phyloP scores from a whole-genome alignment of 1,139 yeast genomes.

The Maudiozyma humilis region DNA sequence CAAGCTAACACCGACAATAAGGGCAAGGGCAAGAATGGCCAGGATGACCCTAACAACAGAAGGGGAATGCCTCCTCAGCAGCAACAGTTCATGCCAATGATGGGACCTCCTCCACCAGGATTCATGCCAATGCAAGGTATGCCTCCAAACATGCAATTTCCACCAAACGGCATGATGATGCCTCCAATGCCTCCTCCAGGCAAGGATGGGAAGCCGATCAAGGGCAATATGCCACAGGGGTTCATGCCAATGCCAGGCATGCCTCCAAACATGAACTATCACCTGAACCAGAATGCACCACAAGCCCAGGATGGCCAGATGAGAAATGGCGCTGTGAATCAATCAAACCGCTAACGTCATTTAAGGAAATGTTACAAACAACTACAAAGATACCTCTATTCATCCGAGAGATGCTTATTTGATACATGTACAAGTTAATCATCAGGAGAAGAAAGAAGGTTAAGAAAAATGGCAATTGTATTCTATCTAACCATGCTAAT shows the following conservation, averaged over 20 bases:
- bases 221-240: neutral
- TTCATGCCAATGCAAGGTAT: conserved; percentile 18
- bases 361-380: neutral
- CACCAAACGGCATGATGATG: conserved; percentile 17
- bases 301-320: neutral
- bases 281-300: conserved; percentile 1
- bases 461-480: neutral
- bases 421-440: no score
- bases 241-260: conserved; percentile 2
- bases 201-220: conserved; percentile 1
- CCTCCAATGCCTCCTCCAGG: conserved; percentile 8
- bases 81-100: conserved; percentile 15
- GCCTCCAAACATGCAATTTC: conserved; percentile 14
- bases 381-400: no score
- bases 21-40: neutral
- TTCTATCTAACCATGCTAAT: neutral
- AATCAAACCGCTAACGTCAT: conserved; percentile 1
- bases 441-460: no score
- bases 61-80: conserved; percentile 5
- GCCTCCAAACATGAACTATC: conserved; percentile 2
- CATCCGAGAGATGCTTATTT: no score
- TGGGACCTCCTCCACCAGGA: conserved; percentile 20
- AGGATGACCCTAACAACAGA: neutral
- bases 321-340: neutral
- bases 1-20: neutral